Evolutionary conservation across 1,284 basidiomycete species (phyloP).

Genomic region (Malassezia equina): DNA sequence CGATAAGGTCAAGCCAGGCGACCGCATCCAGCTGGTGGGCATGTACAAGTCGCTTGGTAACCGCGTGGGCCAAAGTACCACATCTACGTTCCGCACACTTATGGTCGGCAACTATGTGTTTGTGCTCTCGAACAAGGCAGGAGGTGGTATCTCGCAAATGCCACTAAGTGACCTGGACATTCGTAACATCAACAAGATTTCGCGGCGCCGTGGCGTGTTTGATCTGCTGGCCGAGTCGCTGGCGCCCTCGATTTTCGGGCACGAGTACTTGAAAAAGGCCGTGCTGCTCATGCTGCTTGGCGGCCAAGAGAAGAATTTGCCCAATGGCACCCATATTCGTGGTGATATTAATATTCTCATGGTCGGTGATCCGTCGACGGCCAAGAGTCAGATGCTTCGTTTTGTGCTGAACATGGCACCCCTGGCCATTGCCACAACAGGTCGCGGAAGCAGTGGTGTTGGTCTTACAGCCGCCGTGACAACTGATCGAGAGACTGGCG

Average conservation of each 20-base stretch:
- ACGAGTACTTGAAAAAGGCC: constrained; percentile 90
- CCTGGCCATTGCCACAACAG: constrained; percentile 93
- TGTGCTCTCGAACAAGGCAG: constrained; percentile 88
- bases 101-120: constrained; percentile 93
- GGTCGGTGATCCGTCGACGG: constrained; percentile 97
- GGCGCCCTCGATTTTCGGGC: constrained; percentile 93
- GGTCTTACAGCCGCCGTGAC: constrained; percentile 99
- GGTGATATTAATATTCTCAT: constrained; percentile 99
- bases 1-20: constrained; percentile 93
- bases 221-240: constrained; percentile 81
- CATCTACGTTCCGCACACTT: constrained; percentile 74
- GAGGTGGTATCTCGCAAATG: constrained; percentile 88
- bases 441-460: constrained; percentile 90
- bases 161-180: constrained; percentile 88
- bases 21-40: constrained; percentile 91
- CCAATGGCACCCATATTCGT: constrained; percentile 95
- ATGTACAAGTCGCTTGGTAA: constrained; percentile 88
- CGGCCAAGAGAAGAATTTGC: constrained; percentile 92
- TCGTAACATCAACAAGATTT: constrained; percentile 86
- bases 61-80: constrained; percentile 58
- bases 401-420: constrained; percentile 95
- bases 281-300: constrained; percentile 84
- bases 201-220: constrained; percentile 73
- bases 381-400: constrained; percentile 90
- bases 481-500: constrained; percentile 88